Evolutionary conservation across 2,329 filamentous ascomycete species (phyloP), one percentile per base, ranked within the genome.

Genomic region (Stagonosporopsis cucurbitacearum): DNA sequence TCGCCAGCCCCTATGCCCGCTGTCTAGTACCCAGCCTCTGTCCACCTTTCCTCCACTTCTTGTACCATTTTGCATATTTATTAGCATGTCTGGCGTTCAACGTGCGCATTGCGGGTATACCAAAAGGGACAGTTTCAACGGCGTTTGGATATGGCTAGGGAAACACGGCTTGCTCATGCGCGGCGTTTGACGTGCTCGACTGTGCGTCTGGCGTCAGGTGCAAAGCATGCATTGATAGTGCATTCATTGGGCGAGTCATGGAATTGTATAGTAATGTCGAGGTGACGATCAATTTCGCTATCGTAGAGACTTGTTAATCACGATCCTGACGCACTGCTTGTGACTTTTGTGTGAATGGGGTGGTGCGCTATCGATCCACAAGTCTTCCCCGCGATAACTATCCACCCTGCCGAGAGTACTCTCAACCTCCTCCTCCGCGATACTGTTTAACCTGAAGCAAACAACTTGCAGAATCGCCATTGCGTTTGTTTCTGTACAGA

Each of bases 1-100:
- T 84, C 84, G 37, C 84, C 84, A 13, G 79, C 80, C 46, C 80
- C 81, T 20, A 56, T 70, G 49, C 49, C 66, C 54, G 64, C 66
- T 28, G 59, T 62, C 9, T 65, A 64, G 43, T 67, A 54, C 56
- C 30, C 44, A 50, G 17, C 28, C 25, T 15, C 7, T 19, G 15
- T 17, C 58, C 32, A 28, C 47, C 66, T 63, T 37, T 17, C 25
- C 42, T 51, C 25, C 39, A 11, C 17, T 22, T 17, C 23, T 44
- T 20, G 33, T 54, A 46, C 39, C 36, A 46, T 53, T 48, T 65
- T 57, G 58, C 32, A 60, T 56, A 47, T 54, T 47, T 49, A n/a
- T 45, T 41, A 63, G 61, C 64, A 68, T 66, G 50, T 61, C 57
- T 46, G 68, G 69, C 64, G 68, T 72, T 70, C 28, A 42, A 36